Evolutionary conservation across 768 basidiomycete genomes (phyloP).

Genomic region (Panus rudis): DNA sequence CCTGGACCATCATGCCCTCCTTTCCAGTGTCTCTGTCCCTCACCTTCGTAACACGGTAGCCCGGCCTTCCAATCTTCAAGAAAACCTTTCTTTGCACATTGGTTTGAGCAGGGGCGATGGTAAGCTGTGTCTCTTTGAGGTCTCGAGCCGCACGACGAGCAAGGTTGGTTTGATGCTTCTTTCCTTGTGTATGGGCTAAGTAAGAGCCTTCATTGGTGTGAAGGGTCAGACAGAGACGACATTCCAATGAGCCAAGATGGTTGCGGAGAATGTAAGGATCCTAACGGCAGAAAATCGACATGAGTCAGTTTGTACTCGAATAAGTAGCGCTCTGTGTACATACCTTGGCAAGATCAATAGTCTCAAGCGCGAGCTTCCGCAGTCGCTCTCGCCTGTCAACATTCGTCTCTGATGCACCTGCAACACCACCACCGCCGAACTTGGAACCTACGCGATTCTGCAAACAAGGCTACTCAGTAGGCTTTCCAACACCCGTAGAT

Average conservation of each 20-base stretch:
- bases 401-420: slow-evolving; percentile 91
- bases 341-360: slow-evolving; percentile 96
- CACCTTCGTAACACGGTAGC: slow-evolving; percentile 95
- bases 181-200: slow-evolving; percentile 97
- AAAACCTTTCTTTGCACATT: slow-evolving; percentile 88
- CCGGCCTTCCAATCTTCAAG: slow-evolving; percentile 94
- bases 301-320: too few species aligned
- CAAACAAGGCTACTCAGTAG: slow-evolving; percentile 4
- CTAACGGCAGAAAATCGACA: slow-evolving; percentile 29
- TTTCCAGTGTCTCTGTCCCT: slow-evolving; percentile 85
- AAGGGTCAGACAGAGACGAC: slow-evolving; percentile 92
- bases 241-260: slow-evolving; percentile 96
- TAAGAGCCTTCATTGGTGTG: slow-evolving; percentile 99
- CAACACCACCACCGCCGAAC: slow-evolving; percentile 94
- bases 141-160: slow-evolving; percentile 96
- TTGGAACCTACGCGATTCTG: slow-evolving; percentile 95
- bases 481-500: background rate
- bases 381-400: slow-evolving; percentile 93
- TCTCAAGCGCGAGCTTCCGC: slow-evolving; percentile 91
- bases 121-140: slow-evolving; percentile 87
- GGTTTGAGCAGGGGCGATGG: slow-evolving; percentile 77
- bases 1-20: slow-evolving; percentile 96
- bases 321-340: too few species aligned
- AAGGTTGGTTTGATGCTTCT: slow-evolving; percentile 98
- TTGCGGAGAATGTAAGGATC: slow-evolving; percentile 99